A percentile compares a stretch with the other conserved stretches of the same genome.
Evolutionary conservation across 2,329 filamentous ascomycete species (phyloP).

Genomic region (Calonectria hawksworthii): DNA sequence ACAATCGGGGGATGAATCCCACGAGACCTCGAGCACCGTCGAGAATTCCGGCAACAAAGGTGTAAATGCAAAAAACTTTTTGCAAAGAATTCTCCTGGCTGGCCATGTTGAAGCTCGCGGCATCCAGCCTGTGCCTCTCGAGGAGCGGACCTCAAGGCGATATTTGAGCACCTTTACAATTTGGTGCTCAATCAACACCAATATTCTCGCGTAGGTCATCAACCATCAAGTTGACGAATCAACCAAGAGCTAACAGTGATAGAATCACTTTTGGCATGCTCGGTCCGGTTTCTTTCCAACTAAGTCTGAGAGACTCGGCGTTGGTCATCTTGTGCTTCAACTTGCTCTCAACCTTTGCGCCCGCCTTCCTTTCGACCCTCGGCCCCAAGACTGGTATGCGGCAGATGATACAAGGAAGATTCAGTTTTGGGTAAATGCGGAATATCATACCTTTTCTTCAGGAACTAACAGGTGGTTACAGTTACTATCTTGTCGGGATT

Average conservation of each 20-base stretch:
- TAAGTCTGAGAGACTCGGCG: background rate
- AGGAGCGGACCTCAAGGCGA: background rate
- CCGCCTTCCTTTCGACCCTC: background rate
- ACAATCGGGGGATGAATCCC: background rate
- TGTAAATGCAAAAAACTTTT: background rate
- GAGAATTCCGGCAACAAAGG: no score
- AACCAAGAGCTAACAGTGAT: background rate
- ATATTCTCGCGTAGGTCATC: background rate
- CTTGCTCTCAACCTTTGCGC: background rate
- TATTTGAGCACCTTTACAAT: background rate
- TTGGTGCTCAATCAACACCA: conserved; percentile 7
- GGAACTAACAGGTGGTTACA: background rate
- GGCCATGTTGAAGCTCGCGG: background rate
- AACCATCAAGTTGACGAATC: no score
- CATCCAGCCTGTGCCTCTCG: background rate
- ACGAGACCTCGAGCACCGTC: background rate
- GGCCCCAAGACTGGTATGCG: conserved; percentile 1
- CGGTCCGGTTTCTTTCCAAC: background rate
- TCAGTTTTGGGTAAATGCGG: background rate
- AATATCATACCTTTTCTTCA: no score
- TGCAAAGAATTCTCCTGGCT: background rate
- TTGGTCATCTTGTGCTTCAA: background rate
- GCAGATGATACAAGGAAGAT: conserved; percentile 9
- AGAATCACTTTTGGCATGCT: conserved; percentile 3
- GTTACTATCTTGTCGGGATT: background rate